Conservation (phyloP, 225 moss, liverwort and hornwort species). For the Polytrichum commune region DNA sequence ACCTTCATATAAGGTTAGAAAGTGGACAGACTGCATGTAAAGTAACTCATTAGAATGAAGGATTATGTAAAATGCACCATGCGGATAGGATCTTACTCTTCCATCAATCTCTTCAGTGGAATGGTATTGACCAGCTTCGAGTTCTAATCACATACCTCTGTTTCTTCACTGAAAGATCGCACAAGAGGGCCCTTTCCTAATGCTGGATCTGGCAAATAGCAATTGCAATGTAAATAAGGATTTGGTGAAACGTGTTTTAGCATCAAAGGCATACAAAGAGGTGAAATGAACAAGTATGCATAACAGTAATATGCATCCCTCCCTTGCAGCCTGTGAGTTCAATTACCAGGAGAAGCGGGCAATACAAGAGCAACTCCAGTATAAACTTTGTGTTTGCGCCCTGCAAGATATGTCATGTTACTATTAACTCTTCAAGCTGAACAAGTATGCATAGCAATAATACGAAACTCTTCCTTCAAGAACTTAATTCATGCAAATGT, state of each 20-base stretch:
- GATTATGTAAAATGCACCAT: too few relatives aligned
- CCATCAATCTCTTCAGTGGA: too few relatives aligned
- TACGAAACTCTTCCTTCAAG: too few relatives aligned
- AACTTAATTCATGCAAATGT: too few relatives aligned
- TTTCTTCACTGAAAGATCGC: constrained; percentile 78
- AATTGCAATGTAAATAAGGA: background rate
- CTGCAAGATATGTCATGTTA: constrained; percentile 33
- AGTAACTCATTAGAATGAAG: too few relatives aligned
- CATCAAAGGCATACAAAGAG: too few relatives aligned
- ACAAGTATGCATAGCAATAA: too few relatives aligned
- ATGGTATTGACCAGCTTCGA: too few relatives aligned
- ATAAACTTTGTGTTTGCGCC: constrained; percentile 85
- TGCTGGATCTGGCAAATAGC: constrained; percentile 37
- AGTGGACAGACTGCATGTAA: background rate
- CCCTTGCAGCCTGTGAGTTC: too few relatives aligned
- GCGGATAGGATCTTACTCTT: background rate
- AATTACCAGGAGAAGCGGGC: constrained; percentile 67
- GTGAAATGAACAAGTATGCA: too few relatives aligned
- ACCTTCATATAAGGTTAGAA: background rate
- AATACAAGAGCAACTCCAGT: constrained; percentile 88
- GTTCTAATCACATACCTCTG: constrained; percentile 47
- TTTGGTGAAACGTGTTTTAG: background rate
- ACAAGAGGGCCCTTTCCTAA: constrained; percentile 58
- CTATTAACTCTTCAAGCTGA: too few relatives aligned
- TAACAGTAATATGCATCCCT: too few relatives aligned